Percentiles rank a stretch among this genome's conserved stretches.
Evolutionary conservation across 495 filamentous ascomycete genomes (phyloP).

Genomic region (Xylaria grammica): DNA sequence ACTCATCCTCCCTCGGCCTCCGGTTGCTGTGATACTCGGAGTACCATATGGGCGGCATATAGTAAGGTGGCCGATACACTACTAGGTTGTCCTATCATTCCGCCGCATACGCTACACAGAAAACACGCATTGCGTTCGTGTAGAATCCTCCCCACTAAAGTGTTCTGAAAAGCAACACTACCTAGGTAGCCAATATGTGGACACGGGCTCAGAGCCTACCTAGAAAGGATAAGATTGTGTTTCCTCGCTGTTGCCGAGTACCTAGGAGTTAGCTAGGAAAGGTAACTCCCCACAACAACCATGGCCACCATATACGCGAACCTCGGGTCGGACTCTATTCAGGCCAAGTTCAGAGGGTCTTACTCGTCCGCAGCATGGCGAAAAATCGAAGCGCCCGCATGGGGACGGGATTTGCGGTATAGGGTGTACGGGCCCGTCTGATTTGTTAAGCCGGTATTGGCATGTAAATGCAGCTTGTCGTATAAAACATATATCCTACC

Average conservation of each 20-base stretch:
- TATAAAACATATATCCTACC: conserved; percentile 5
- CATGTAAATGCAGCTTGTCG: neutral
- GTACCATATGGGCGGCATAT: neutral
- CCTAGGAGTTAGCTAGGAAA: neutral
- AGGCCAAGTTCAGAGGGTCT: conserved; percentile 11
- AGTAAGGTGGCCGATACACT: neutral
- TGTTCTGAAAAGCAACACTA: neutral
- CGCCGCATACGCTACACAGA: too few relatives aligned
- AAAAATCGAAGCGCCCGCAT: neutral
- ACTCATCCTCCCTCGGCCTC: neutral
- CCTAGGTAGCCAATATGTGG: neutral
- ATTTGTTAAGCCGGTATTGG: conserved; percentile 4
- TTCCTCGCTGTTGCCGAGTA: neutral
- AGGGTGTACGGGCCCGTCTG: neutral
- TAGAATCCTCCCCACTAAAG: neutral
- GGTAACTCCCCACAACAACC: conserved; percentile 17
- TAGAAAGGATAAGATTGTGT: neutral
- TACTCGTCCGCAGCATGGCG: neutral
- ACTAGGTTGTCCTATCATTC: too few relatives aligned
- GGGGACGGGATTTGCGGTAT: neutral
- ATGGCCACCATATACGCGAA: conserved; percentile 3
- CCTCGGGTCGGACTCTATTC: conserved; percentile 16
- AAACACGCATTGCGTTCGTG: neutral
- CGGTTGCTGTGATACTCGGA: neutral
- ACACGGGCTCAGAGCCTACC: neutral